A percentile compares a stretch with the other conserved stretches of the same genome.
These are phyloP conservation scores for Debaryomyces castellii DNA, from an alignment of 805 yeast species.

Conservation along the genomic window DNA sequence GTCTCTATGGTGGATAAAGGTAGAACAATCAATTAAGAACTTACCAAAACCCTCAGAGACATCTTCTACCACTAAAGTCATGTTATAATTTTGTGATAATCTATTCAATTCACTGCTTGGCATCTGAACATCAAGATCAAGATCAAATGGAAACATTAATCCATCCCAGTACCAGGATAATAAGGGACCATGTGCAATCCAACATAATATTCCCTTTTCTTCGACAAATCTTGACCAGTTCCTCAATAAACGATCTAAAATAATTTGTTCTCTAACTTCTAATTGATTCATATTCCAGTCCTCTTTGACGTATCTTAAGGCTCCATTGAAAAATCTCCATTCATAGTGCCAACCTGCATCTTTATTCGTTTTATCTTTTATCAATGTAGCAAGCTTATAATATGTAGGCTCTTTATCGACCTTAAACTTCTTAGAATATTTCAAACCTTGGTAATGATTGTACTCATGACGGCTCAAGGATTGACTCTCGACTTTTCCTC, in stretches of 20 bases:
- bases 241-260: constrained; percentile 20
- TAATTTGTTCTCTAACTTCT: constrained; percentile 18
- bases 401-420: constrained; percentile 31
- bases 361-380: constrained; percentile 23
- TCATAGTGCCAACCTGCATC: constrained; percentile 58
- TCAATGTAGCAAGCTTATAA: constrained; percentile 31
- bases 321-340: constrained; percentile 56
- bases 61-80: constrained; percentile 27
- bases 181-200: constrained; percentile 27
- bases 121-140: constrained; percentile 25
- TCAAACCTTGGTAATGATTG: constrained; percentile 22
- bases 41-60: constrained; percentile 18
- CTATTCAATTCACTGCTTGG: constrained; percentile 20
- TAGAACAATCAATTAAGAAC: constrained; percentile 22
- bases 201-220: constrained; percentile 21
- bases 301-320: constrained; percentile 42
- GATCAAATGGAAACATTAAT: constrained; percentile 22
- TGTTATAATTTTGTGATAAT: constrained; percentile 18
- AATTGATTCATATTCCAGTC: constrained; percentile 27
- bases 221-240: constrained; percentile 24
- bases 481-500: constrained; percentile 7
- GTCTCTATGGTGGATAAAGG: constrained; percentile 23
- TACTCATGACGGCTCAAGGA: constrained; percentile 17
- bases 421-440: constrained; percentile 12
- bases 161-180: constrained; percentile 29